Conservation (phyloP, 306 rosid genomes). For the Luffa aegyptiaca region DNA sequence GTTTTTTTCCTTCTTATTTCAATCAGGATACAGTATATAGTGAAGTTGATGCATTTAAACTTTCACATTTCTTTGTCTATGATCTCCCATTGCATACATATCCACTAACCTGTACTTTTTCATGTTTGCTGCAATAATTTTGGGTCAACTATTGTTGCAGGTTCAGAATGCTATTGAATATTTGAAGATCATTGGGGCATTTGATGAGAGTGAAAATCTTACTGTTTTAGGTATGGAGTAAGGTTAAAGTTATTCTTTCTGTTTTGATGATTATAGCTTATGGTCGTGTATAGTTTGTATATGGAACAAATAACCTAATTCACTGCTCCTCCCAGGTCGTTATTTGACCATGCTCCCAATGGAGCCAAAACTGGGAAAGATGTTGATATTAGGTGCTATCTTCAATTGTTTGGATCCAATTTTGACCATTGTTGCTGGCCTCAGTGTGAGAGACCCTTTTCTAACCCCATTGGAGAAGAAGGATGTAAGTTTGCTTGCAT, state of each 20-base stretch:
- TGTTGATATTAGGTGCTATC: constrained; percentile 78
- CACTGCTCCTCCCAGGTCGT: constrained; percentile 51
- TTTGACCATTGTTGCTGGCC: constrained; percentile 82
- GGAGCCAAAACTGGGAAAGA: constrained; percentile 98
- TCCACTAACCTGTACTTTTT: not conserved
- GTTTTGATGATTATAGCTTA: constrained; percentile 9
- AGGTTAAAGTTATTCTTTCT: not conserved
- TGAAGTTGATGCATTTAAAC: not conserved
- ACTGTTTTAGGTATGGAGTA: constrained; percentile 60
- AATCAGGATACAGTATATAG: not conserved
- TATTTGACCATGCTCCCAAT: constrained; percentile 73
- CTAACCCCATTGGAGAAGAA: constrained; percentile 76
- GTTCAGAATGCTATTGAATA: constrained; percentile 94
- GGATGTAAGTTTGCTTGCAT: constrained; percentile 47
- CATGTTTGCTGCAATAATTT: constrained; percentile 15
- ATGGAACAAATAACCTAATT: constrained; percentile 9
- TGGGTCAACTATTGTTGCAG: constrained; percentile 29
- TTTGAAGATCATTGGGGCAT: constrained; percentile 72
- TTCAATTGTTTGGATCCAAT: constrained; percentile 92
- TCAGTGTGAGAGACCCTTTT: constrained; percentile 95
- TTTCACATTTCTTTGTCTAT: not conserved
- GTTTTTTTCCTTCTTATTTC: constrained; percentile 14
- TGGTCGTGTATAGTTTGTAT: not conserved
- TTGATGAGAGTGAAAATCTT: constrained; percentile 82
- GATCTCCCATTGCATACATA: not conserved